A percentile compares a stretch with the other conserved stretches of the same genome.
phyloP scores from a whole-genome alignment of 768 basidiomycete genomes.

The Lyophyllum atratum region DNA sequence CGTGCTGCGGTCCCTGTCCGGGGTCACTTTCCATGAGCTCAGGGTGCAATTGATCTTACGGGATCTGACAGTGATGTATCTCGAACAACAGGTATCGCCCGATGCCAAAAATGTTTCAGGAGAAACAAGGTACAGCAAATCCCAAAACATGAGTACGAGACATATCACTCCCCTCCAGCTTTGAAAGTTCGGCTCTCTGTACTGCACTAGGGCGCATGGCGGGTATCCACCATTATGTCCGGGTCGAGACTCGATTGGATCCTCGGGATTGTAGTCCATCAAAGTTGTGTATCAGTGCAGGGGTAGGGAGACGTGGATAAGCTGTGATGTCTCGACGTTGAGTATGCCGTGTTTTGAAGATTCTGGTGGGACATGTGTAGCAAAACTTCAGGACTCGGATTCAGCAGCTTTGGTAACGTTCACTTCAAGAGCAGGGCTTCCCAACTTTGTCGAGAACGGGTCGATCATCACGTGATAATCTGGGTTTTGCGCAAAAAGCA shows the following conservation, averaged over 20 bases:
- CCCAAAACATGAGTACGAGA: too few species aligned
- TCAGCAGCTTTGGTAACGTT: not conserved
- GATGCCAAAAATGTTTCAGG: too few species aligned
- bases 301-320: not conserved
- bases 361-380: not conserved
- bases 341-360: not conserved
- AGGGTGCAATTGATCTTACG: too few species aligned
- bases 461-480: conserved; percentile 8
- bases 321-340: not conserved
- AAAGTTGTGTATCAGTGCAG: not conserved
- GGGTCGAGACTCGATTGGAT: not conserved
- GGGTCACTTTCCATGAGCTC: too few species aligned
- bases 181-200: too few species aligned
- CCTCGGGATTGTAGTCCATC: not conserved
- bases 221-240: not conserved
- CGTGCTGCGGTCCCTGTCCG: too few species aligned
- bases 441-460: not conserved
- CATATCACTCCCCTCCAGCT: too few species aligned
- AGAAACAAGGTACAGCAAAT: too few species aligned
- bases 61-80: too few species aligned
- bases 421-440: not conserved
- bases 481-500: conserved; percentile 10
- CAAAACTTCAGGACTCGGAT: too few species aligned
- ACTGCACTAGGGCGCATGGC: too few species aligned
- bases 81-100: too few species aligned